These are phyloP conservation scores for Chalciporus piperatus DNA, from an alignment of 768 basidiomycete genomes.

Conservation along the genomic window DNA sequence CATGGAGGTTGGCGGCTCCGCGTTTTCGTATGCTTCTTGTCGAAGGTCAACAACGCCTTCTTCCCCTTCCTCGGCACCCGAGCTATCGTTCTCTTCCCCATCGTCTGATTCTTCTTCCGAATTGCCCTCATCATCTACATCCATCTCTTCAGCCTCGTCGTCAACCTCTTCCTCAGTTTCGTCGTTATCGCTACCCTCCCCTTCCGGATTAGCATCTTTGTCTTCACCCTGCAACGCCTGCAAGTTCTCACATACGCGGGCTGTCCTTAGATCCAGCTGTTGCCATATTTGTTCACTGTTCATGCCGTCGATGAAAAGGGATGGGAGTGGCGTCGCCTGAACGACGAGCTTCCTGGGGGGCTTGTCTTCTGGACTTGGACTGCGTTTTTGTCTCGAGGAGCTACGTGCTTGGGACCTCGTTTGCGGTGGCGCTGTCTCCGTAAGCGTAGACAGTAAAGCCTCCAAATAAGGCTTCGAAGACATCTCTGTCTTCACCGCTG, in stretches of 20 bases:
- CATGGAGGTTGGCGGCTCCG: constrained; percentile 27
- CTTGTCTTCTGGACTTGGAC: constrained; percentile 38
- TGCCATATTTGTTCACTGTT: constrained; percentile 90
- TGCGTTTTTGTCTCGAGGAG: constrained; percentile 36
- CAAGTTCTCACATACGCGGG: constrained; percentile 66
- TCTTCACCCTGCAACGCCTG: constrained; percentile 59
- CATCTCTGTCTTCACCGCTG: constrained; percentile 68
- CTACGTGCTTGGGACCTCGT: constrained; percentile 65
- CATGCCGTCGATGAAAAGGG: constrained; percentile 75
- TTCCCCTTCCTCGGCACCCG: constrained; percentile 23
- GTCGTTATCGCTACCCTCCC: constrained; percentile 14
- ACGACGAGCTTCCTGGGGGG: constrained; percentile 34
- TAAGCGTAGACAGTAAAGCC: constrained; percentile 64
- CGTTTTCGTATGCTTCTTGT: constrained; percentile 39
- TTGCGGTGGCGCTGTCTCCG: constrained; percentile 65
- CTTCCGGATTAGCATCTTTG: constrained; percentile 25
- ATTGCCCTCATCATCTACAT: constrained; percentile 23
- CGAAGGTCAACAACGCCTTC: constrained; percentile 32
- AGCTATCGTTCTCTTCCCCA: constrained; percentile 25
- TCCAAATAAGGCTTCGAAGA: constrained; percentile 62
- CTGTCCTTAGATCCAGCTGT: constrained; percentile 81
- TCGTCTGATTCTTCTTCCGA: constrained; percentile 28
- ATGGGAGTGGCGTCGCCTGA: constrained; percentile 67
- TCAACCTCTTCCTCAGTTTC: constrained; percentile 33
- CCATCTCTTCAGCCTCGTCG: constrained; percentile 32